Conservation (phyloP, 1,284 basidiomycete genomes). For the Moesziomyces aphidis region DNA sequence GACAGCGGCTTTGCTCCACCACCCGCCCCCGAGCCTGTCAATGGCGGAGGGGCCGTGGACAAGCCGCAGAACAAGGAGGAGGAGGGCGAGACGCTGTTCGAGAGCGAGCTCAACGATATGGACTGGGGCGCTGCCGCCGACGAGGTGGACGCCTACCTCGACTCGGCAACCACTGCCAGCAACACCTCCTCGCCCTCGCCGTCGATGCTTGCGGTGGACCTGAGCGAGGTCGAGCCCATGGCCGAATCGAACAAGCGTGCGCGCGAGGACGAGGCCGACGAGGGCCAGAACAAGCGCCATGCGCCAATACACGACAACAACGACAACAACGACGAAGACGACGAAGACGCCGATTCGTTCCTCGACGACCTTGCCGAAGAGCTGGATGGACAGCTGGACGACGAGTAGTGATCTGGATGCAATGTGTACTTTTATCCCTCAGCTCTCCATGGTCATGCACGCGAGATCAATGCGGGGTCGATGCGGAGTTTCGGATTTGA, state of each 20-base stretch:
- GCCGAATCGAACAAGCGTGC: constrained; percentile 2
- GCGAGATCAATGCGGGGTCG: too few species aligned
- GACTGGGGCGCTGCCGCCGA: constrained; percentile 82
- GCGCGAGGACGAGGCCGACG: constrained; percentile 45
- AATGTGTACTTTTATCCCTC: constrained; percentile 16
- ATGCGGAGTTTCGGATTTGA: too few species aligned
- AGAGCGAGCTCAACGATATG: constrained; percentile 53
- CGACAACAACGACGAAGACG: constrained; percentile 21
- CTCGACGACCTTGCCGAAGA: constrained; percentile 60
- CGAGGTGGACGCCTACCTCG: constrained; percentile 83
- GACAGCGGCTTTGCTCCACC: constrained; percentile 4
- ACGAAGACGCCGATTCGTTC: constrained; percentile 51
- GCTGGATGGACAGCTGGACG: constrained; percentile 57
- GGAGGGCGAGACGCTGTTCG: constrained; percentile 28
- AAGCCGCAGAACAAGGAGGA: constrained; percentile 1
- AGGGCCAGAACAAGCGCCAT: neutral
- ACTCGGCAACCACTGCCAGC: constrained; percentile 65
- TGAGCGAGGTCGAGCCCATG: constrained; percentile 18
- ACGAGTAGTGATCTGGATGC: constrained; percentile 11
- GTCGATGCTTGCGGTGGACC: constrained; percentile 28
- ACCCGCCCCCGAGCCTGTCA: neutral
- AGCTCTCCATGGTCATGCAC: too few species aligned
- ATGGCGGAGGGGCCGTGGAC: neutral
- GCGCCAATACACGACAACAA: constrained; percentile 1
- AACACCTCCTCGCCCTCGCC: constrained; percentile 37